Percentiles rank a stretch among this genome's conserved stretches.
Conservation (phyloP, 495 filamentous ascomycete genomes). For the Podospora conica region DNA sequence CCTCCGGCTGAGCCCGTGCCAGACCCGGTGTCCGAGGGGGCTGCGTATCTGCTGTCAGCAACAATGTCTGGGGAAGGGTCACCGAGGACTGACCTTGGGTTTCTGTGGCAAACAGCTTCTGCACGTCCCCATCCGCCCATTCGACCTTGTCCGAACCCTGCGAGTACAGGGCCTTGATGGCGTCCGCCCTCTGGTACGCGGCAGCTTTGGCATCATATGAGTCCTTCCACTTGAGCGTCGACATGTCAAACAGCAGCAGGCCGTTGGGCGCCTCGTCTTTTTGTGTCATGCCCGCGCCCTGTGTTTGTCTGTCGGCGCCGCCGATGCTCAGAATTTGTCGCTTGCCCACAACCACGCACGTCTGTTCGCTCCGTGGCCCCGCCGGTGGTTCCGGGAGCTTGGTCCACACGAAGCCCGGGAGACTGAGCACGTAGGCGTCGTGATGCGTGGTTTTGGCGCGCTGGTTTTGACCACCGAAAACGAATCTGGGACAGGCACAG, state of each 20-base stretch:
- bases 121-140: constrained; percentile 11
- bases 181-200: constrained; percentile 5
- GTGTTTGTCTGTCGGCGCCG: background rate
- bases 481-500: constrained; percentile 19
- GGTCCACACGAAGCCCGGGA: constrained; percentile 45
- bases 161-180: constrained; percentile 8
- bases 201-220: constrained; percentile 6
- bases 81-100: background rate
- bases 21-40: background rate
- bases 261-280: constrained; percentile 8
- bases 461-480: constrained; percentile 28
- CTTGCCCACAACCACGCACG: constrained; percentile 31
- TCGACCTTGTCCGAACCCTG: background rate
- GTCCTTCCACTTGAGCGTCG: constrained; percentile 8
- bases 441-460: constrained; percentile 9
- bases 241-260: constrained; percentile 14
- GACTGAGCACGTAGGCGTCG: constrained; percentile 36
- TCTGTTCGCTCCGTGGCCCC: constrained; percentile 23
- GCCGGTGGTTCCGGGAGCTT: constrained; percentile 16
- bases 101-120: constrained; percentile 7
- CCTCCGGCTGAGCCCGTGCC: background rate
- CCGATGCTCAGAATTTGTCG: constrained; percentile 34
- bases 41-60: background rate
- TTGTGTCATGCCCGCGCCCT: background rate
- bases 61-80: background rate